These are phyloP conservation scores for Xylaria acuta DNA, from an alignment of 495 filamentous ascomycete species.

Conservation along the genomic window DNA sequence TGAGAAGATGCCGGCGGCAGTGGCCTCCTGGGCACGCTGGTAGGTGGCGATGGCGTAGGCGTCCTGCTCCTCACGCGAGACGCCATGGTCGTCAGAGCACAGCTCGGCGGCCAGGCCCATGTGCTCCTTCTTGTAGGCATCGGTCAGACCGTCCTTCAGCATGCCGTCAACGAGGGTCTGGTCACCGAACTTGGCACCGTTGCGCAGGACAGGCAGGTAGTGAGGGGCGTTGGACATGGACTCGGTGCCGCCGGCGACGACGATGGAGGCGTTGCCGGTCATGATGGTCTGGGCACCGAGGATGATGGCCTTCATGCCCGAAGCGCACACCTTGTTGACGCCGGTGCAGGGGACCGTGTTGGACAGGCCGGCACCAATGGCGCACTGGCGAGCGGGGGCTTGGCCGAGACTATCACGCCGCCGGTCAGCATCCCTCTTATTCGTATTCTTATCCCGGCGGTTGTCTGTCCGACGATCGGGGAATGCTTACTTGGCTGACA, in stretches of 20 bases:
- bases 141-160: conserved; percentile 88
- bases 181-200: conserved; percentile 89
- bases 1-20: conserved; percentile 76
- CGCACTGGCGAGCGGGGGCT: conserved; percentile 94
- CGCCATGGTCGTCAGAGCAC: conserved; percentile 81
- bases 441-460: background rate
- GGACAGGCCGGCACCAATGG: conserved; percentile 81
- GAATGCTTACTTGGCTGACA: conserved; percentile 87
- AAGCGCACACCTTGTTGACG: conserved; percentile 98
- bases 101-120: conserved; percentile 95
- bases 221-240: conserved; percentile 99
- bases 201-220: conserved; percentile 85
- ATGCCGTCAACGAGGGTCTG: conserved; percentile 86
- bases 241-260: conserved; percentile 93
- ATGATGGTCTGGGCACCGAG: conserved; percentile 96
- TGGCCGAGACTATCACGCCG: conserved; percentile 77
- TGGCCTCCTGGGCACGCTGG: conserved; percentile 86
- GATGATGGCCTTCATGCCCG: conserved; percentile 89
- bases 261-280: conserved; percentile 85
- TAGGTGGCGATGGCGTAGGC: conserved; percentile 92
- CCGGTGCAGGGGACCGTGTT: conserved; percentile 85
- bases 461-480: conserved; percentile 26
- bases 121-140: conserved; percentile 89
- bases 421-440: conserved; percentile 29
- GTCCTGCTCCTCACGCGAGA: conserved; percentile 85